These are phyloP conservation scores for Phyllosticta citrichinensis DNA, from an alignment of 2,329 filamentous ascomycete species.

Conservation along the genomic window DNA sequence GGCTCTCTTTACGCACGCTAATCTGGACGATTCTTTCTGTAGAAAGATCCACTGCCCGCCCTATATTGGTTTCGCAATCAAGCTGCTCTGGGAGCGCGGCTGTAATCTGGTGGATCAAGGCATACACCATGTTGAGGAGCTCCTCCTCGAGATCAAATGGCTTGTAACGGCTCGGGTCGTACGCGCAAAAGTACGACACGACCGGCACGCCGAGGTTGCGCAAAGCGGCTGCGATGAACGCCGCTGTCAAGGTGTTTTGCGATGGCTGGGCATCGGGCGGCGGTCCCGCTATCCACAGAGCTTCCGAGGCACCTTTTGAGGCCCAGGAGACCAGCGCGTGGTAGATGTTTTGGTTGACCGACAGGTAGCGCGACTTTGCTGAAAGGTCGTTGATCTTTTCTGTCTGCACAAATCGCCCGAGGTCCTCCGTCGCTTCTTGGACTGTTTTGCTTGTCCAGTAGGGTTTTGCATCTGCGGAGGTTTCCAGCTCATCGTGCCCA, in stretches of 20 bases:
- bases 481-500: neutral
- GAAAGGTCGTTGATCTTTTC: neutral
- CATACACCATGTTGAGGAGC: neutral
- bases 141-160: neutral
- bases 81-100: slow-evolving; percentile 7
- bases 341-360: neutral
- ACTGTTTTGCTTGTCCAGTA: neutral
- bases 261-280: neutral
- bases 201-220: neutral
- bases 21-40: neutral
- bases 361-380: neutral
- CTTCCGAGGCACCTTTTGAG: neutral
- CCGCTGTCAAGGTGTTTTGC: neutral
- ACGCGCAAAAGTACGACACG: slow-evolving; percentile 13
- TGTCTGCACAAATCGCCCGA: neutral
- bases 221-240: neutral
- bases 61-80: neutral
- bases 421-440: neutral
- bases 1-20: neutral
- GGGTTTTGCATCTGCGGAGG: neutral
- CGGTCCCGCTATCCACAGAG: neutral
- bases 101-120: slow-evolving; percentile 13
- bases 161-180: slow-evolving; percentile 8
- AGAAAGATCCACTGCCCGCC: neutral
- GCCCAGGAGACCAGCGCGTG: neutral